Evolutionary conservation across 2,329 filamentous ascomycete species (phyloP).

Genomic region (Diplodia scrobiculata): DNA sequence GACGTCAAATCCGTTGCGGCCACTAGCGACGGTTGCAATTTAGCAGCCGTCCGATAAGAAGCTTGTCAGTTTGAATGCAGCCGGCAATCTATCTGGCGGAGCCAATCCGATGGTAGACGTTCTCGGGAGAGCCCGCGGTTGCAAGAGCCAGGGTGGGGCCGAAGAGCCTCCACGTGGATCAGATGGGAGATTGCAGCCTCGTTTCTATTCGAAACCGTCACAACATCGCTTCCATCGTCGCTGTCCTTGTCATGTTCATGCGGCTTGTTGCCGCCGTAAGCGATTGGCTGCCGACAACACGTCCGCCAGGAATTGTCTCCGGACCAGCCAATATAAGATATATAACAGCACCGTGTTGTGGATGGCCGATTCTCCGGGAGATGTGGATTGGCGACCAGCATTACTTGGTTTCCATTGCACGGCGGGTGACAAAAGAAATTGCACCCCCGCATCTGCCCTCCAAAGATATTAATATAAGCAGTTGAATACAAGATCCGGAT

Average conservation of each 20-base stretch:
- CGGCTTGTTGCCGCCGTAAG: not conserved
- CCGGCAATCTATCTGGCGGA: slow-evolving; percentile 7
- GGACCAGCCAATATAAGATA: too few relatives aligned
- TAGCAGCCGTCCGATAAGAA: not conserved
- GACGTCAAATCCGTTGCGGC: not conserved
- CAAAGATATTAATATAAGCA: too few relatives aligned
- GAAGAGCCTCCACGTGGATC: slow-evolving; percentile 6
- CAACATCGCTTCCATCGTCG: not conserved
- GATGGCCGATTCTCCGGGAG: too few relatives aligned
- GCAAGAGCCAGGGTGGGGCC: slow-evolving; percentile 1
- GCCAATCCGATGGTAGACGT: not conserved
- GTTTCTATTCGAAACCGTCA: slow-evolving; percentile 8
- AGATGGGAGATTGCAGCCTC: not conserved
- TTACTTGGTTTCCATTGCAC: too few relatives aligned
- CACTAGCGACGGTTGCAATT: not conserved
- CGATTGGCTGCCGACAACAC: not conserved
- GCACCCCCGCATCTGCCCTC: too few relatives aligned
- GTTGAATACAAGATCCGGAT: too few relatives aligned
- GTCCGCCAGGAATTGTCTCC: too few relatives aligned
- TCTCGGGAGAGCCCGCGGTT: not conserved
- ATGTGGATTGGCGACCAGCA: too few relatives aligned
- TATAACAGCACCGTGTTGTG: too few relatives aligned
- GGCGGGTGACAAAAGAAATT: too few relatives aligned
- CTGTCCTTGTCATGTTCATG: not conserved
- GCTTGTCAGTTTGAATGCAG: not conserved